Conservation (phyloP, 1,139 yeast genomes). For the Saccharomyces uvarum region DNA sequence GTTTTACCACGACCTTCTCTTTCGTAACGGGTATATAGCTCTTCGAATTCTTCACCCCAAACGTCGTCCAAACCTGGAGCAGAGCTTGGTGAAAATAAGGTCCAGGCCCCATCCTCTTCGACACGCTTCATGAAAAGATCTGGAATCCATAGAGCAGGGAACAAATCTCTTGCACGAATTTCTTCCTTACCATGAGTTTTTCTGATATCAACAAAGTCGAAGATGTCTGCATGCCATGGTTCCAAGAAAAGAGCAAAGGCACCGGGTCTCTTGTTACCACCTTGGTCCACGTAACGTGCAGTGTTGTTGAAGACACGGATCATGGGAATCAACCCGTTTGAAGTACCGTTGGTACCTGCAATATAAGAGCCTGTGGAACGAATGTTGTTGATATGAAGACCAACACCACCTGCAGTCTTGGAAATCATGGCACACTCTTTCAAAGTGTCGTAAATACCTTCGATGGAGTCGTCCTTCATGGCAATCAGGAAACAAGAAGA, state of each 20-base stretch:
- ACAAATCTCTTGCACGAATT: constrained; percentile 80
- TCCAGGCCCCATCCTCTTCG: constrained; percentile 71
- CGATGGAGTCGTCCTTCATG: constrained; percentile 85
- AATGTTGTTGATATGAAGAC: constrained; percentile 74
- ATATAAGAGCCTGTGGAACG: constrained; percentile 81
- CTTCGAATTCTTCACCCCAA: constrained; percentile 75
- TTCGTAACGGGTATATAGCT: constrained; percentile 64
- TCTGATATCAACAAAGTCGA: constrained; percentile 75
- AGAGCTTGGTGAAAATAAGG: constrained; percentile 80
- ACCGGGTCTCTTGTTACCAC: constrained; percentile 92
- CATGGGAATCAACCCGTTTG: constrained; percentile 86
- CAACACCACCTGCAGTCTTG: constrained; percentile 88
- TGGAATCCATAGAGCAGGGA: constrained; percentile 88
- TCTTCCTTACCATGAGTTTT: constrained; percentile 91
- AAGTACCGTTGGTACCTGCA: constrained; percentile 84
- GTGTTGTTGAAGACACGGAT: constrained; percentile 83
- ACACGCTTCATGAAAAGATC: constrained; percentile 88
- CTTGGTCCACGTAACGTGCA: constrained; percentile 89
- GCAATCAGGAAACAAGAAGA: constrained; percentile 85
- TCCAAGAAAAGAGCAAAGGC: constrained; percentile 84
- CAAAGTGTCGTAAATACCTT: constrained; percentile 80
- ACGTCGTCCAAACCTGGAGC: constrained; percentile 76
- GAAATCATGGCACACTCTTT: constrained; percentile 82
- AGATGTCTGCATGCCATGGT: constrained; percentile 88
- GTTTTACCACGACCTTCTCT: constrained; percentile 62